These are phyloP conservation scores for Ophiosphaerella narmari DNA, from an alignment of 2,329 filamentous ascomycete genomes.

Conservation along the genomic window DNA sequence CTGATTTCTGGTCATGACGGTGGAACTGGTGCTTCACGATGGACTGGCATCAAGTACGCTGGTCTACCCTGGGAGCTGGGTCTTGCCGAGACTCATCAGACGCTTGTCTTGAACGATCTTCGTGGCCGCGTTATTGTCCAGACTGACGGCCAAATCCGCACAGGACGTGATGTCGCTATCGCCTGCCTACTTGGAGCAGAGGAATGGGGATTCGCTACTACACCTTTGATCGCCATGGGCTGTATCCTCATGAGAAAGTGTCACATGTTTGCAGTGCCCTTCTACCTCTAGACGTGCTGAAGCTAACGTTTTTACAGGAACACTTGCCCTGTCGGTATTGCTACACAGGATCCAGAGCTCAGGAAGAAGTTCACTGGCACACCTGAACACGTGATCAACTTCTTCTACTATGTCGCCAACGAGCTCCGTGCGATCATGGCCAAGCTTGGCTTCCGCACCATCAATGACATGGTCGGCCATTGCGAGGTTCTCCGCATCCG, in stretches of 20 bases:
- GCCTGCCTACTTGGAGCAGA: slow-evolving; percentile 96
- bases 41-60: slow-evolving; percentile 98
- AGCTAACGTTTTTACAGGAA: slow-evolving; percentile 51
- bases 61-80: slow-evolving; percentile 96
- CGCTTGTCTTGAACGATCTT: slow-evolving; percentile 90
- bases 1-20: slow-evolving; percentile 96
- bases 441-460: slow-evolving; percentile 87
- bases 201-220: slow-evolving; percentile 95
- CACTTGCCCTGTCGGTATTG: slow-evolving; percentile 90
- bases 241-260: slow-evolving; percentile 94
- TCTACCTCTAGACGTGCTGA: background rate
- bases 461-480: slow-evolving; percentile 97
- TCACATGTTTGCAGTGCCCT: slow-evolving; percentile 1
- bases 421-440: slow-evolving; percentile 97
- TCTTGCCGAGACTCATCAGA: slow-evolving; percentile 96
- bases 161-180: slow-evolving; percentile 90
- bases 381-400: slow-evolving; percentile 97
- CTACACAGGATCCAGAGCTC: slow-evolving; percentile 92
- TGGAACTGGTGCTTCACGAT: slow-evolving; percentile 93
- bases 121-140: slow-evolving; percentile 95
- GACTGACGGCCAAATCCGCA: slow-evolving; percentile 92
- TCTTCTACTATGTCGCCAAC: slow-evolving; percentile 97
- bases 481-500: slow-evolving; percentile 85
- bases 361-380: slow-evolving; percentile 92
- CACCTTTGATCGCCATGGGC: slow-evolving; percentile 93